phyloP scores from a whole-genome alignment of 2,329 filamentous ascomycete genomes.

The Pseudogymnoascus sp. region DNA sequence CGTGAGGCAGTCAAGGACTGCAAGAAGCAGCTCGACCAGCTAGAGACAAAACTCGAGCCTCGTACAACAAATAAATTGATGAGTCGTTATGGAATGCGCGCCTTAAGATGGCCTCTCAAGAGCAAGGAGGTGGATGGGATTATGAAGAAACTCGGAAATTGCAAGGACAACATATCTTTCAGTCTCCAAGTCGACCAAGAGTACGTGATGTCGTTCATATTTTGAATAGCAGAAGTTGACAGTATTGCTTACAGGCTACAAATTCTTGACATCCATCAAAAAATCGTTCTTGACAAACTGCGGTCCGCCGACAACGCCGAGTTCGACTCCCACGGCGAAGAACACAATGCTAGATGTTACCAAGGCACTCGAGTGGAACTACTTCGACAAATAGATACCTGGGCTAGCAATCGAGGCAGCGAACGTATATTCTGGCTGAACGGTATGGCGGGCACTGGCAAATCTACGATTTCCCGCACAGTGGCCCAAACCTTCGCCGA shows the following conservation, averaged over 20 bases:
- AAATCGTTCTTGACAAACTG: slow-evolving; percentile 8
- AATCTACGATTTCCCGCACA: slow-evolving; percentile 32
- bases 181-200: slow-evolving; percentile 31
- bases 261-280: slow-evolving; percentile 8
- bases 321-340: slow-evolving; percentile 31
- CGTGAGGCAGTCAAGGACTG: slow-evolving; percentile 17
- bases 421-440: slow-evolving; percentile 32
- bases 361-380: slow-evolving; percentile 29
- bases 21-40: slow-evolving; percentile 18
- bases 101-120: slow-evolving; percentile 35
- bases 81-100: slow-evolving; percentile 27
- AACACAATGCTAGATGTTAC: slow-evolving; percentile 28
- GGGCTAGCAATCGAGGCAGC: slow-evolving; percentile 20
- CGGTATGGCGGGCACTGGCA: slow-evolving; percentile 32
- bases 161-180: slow-evolving; percentile 24
- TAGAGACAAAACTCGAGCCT: slow-evolving; percentile 24
- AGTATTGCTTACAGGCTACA: neutral
- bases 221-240: neutral
- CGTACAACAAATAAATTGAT: slow-evolving; percentile 24
- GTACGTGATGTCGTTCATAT: slow-evolving; percentile 20
- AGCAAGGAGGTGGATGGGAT: slow-evolving; percentile 29
- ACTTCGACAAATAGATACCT: slow-evolving; percentile 25
- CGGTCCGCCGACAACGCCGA: slow-evolving; percentile 16
- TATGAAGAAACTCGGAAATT: slow-evolving; percentile 25
- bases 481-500: slow-evolving; percentile 23